Percentiles rank a stretch among this genome's conserved stretches.
These are phyloP conservation scores for Verticillium isaacii DNA, from an alignment of 2,329 filamentous ascomycete genomes.

Conservation along the genomic window DNA sequence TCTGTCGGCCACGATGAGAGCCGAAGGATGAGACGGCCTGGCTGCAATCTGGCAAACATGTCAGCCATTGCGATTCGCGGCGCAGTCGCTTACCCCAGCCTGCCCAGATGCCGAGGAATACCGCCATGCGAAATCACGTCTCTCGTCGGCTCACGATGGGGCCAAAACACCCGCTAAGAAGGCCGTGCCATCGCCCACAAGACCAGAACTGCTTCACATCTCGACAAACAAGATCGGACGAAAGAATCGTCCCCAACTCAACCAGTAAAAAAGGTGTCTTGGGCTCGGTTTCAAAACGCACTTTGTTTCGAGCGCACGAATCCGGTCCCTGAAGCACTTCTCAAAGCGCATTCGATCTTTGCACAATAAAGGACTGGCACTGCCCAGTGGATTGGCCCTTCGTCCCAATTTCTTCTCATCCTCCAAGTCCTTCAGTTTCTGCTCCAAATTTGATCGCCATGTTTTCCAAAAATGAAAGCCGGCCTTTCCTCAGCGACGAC, in stretches of 20 bases:
- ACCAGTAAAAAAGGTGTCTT: neutral
- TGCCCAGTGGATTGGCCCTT: neutral
- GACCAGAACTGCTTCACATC: neutral
- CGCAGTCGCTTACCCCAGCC: neutral
- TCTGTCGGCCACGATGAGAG: neutral
- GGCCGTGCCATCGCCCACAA: neutral
- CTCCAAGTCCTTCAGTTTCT: neutral
- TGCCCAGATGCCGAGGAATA: neutral
- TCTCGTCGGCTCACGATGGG: neutral
- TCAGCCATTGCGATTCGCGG: neutral
- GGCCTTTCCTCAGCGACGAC: conserved; percentile 1
- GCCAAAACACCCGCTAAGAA: neutral
- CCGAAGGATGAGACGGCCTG: neutral
- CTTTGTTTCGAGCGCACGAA: neutral
- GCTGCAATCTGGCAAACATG: neutral
- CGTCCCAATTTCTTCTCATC: neutral
- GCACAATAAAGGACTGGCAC: neutral
- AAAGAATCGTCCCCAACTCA: neutral
- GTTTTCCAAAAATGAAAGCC: conserved; percentile 2
- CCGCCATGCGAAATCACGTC: neutral
- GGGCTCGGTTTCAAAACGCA: neutral
- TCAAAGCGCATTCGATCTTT: neutral
- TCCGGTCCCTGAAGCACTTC: neutral
- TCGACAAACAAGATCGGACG: neutral
- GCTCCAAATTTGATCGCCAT: neutral